Evolutionary conservation across 805 yeast species (phyloP), one percentile per base, ranked within the genome.

Genomic region (Komagataella pastoris): DNA sequence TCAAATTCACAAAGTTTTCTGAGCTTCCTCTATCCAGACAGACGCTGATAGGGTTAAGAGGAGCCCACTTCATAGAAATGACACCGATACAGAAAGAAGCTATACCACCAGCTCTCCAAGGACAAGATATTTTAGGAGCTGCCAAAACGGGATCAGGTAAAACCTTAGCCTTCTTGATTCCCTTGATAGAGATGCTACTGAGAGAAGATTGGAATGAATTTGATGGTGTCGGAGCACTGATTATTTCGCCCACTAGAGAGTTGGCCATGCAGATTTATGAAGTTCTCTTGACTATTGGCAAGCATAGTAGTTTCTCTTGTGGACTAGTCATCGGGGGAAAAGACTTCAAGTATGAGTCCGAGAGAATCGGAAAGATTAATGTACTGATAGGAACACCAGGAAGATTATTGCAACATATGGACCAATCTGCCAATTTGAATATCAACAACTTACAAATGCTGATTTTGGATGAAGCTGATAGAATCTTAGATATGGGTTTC

Each of bases 261-360:
- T 68, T 89, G 58, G 96, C 97, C 0, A 81, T 88, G 55, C 97
- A 89, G 67, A 89, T 84, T 23, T 89, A 89, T 59, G 95, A 88
- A 60, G 97, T 89, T 3, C 67, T 89, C 54, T 72, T 82, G n/a
- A 85, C 82, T 58, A 81, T 89, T 51, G 97, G 97, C 19, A 77
- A 81, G 47, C 73, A 78, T 57, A 83, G 82, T 57, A 69, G 80
- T 2, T 83, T 89, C 54, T 84, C 95, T 6, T 96, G 96, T 0
- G 97, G 96, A 54, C 71, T 89, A 54, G 91, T 90, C 8, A 89
- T 90, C 59, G 97, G 97, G 49, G 97, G 97, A 44, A 88, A 90
- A 62, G 96, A 88, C 62, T 85, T 85, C 30, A 77, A 79, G 54
- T 85, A 75, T 58, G 97, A 89, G 64, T 77, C 79, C 55, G 96